Conservation (phyloP, 2,329 filamentous ascomycete species). For the Hawksworthiomyces lignivorus region DNA sequence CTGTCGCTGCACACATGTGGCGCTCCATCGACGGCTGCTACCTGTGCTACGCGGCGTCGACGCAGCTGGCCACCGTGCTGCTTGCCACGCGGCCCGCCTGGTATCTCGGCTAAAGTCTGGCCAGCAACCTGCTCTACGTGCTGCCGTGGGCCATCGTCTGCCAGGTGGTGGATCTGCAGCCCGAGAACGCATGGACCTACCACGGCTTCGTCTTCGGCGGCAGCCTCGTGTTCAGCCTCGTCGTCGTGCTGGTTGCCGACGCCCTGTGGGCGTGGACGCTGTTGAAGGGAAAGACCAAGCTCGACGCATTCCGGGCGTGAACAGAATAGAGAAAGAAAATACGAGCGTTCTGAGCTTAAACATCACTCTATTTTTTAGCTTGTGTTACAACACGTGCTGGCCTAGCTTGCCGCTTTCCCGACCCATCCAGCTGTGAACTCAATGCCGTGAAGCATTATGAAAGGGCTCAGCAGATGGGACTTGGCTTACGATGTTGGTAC, state of each 20-base stretch:
- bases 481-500: too few relatives aligned
- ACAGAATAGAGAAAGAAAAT: too few relatives aligned
- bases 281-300: slow-evolving; percentile 25
- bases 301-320: not conserved
- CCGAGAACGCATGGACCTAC: slow-evolving; percentile 57
- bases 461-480: too few relatives aligned
- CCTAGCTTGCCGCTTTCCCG: too few relatives aligned
- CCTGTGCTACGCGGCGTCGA: slow-evolving; percentile 59
- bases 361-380: too few relatives aligned
- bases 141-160: slow-evolving; percentile 63
- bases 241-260: slow-evolving; percentile 44
- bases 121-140: slow-evolving; percentile 60
- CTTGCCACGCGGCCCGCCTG: slow-evolving; percentile 56
- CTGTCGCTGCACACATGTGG: slow-evolving; percentile 60
- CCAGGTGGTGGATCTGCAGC: slow-evolving; percentile 37
- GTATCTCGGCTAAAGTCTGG: slow-evolving; percentile 61
- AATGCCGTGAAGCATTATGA: too few relatives aligned
- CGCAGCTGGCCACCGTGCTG: slow-evolving; percentile 56
- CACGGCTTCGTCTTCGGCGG: slow-evolving; percentile 61
- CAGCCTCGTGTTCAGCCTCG: slow-evolving; percentile 59
- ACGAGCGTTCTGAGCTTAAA: too few relatives aligned
- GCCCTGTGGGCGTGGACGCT: slow-evolving; percentile 44
- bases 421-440: too few relatives aligned
- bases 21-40: slow-evolving; percentile 58
- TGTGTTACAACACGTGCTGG: too few relatives aligned